phyloP scores from a whole-genome alignment of 768 basidiomycete species.

The Boletus pseudopeckii region DNA sequence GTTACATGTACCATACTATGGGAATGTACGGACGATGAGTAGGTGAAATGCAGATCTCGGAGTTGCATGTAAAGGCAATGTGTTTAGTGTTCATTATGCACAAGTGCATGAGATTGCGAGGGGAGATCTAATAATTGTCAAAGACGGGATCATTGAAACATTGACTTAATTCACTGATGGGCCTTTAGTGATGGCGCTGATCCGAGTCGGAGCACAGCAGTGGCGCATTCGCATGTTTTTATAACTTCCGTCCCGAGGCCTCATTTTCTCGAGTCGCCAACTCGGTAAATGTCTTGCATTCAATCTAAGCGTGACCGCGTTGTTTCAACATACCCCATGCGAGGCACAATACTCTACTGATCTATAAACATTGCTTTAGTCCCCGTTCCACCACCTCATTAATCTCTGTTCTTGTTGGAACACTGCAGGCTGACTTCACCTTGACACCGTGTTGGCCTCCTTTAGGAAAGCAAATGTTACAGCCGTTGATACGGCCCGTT shows the following conservation, averaged over 20 bases:
- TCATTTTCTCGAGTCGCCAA: too few species aligned
- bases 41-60: neutral
- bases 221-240: neutral
- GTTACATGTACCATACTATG: neutral
- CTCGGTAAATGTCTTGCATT: neutral
- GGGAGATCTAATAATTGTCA: too few species aligned
- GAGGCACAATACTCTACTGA: neutral
- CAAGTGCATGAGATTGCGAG: too few species aligned
- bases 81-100: too few species aligned
- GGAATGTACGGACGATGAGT: constrained; percentile 9
- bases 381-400: neutral
- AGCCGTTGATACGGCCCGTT: neutral
- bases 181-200: constrained; percentile 6
- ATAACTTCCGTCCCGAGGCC: constrained; percentile 1
- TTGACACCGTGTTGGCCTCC: neutral
- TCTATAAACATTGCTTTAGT: neutral
- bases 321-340: neutral
- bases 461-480: neutral
- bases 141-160: neutral
- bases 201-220: neutral
- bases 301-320: neutral
- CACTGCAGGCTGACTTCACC: neutral
- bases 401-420: neutral
- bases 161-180: neutral
- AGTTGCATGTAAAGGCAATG: too few species aligned